These are phyloP conservation scores for Penicillium janthinellum DNA, from an alignment of 2,329 filamentous ascomycete species.

Conservation along the genomic window DNA sequence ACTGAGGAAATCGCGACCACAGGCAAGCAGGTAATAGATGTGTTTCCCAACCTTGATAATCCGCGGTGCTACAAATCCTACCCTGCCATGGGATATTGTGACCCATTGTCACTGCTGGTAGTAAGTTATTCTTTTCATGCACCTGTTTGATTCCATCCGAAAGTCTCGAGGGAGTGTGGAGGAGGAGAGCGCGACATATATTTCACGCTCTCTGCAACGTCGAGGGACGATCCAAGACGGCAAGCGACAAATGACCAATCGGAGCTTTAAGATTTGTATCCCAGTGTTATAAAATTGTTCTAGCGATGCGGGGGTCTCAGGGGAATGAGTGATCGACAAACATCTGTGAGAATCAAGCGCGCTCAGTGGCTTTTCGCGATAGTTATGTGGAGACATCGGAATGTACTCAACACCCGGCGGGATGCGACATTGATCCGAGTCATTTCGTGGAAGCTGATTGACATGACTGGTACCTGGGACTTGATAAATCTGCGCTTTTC, in stretches of 20 bases:
- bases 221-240: neutral
- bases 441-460: neutral
- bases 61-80: too few relatives aligned
- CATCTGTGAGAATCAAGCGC: neutral
- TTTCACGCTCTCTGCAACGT: neutral
- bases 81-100: too few relatives aligned
- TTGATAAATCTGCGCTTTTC: neutral
- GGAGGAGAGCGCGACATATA: neutral
- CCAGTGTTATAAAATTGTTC: neutral
- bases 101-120: too few relatives aligned
- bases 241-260: neutral
- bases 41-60: too few relatives aligned
- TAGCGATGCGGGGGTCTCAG: constrained; percentile 1
- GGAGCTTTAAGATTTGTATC: neutral
- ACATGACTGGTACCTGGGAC: neutral
- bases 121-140: too few relatives aligned
- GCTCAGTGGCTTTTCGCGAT: neutral
- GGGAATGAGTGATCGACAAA: neutral
- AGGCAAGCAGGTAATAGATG: too few relatives aligned
- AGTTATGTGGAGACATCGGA: neutral
- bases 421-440: neutral
- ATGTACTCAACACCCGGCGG: neutral
- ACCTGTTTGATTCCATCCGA: neutral
- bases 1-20: too few relatives aligned
- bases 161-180: neutral